Evolutionary conservation across 2,329 filamentous ascomycete genomes (phyloP).

Genomic region (Colletotrichum kahawae): DNA sequence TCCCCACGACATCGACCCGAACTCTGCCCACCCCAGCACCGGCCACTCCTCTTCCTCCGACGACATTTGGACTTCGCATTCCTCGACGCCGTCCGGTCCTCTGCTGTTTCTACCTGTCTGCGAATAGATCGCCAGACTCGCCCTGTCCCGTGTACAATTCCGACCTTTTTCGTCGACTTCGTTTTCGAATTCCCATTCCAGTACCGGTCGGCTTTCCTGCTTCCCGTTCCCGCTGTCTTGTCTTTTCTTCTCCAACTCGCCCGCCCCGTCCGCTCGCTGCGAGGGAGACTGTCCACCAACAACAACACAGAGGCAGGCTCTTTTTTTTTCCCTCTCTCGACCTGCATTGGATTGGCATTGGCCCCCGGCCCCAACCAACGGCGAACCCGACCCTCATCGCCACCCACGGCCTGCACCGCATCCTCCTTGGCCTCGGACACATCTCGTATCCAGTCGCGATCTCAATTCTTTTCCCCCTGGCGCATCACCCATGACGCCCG

Average conservation of each 20-base stretch:
- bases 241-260: not conserved
- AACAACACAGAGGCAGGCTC: not conserved
- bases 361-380: constrained; percentile 2
- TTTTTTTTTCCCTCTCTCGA: not conserved
- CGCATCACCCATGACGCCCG: constrained; percentile 19
- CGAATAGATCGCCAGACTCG: constrained; percentile 10
- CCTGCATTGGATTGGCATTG: not conserved
- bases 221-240: constrained; percentile 2
- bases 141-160: not conserved
- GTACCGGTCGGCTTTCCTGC: not conserved
- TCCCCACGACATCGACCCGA: not conserved
- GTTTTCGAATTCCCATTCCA: not conserved
- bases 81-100: constrained; percentile 16
- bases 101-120: constrained; percentile 10
- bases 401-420: constrained; percentile 9
- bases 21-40: constrained; percentile 4
- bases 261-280: not conserved
- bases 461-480: not conserved
- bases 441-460: constrained; percentile 9
- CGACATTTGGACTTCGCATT: constrained; percentile 1
- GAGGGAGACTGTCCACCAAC: not conserved
- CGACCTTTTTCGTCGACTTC: not conserved
- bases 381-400: constrained; percentile 11
- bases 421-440: constrained; percentile 13
- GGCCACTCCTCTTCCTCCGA: constrained; percentile 11